Conservation (phyloP, 2,329 filamentous ascomycete genomes). For the Colletotrichum orchidophilum region DNA sequence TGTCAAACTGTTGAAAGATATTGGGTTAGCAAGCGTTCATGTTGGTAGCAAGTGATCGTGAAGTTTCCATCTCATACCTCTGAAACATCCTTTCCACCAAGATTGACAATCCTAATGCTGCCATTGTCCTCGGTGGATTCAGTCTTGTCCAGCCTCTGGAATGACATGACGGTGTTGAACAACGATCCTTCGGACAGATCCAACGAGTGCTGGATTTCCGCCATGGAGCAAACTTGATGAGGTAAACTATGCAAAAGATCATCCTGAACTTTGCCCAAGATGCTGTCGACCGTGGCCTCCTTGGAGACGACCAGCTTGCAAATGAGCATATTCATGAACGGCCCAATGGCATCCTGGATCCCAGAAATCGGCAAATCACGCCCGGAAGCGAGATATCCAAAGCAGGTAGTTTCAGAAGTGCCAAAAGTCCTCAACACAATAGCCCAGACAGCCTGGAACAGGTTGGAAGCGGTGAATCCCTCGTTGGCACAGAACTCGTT, state of each 20-base stretch:
- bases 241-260: conserved; percentile 56
- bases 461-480: too few species aligned
- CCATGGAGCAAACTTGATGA: conserved; percentile 60
- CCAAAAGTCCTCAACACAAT: too few species aligned
- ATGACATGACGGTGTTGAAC: conserved; percentile 46
- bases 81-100: neutral
- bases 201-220: conserved; percentile 52
- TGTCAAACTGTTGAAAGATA: neutral
- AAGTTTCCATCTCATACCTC: neutral
- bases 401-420: too few species aligned
- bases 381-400: conserved; percentile 57
- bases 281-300: conserved; percentile 38
- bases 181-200: conserved; percentile 36
- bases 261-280: conserved; percentile 54
- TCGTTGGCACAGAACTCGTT: too few species aligned
- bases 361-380: conserved; percentile 59
- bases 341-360: conserved; percentile 59
- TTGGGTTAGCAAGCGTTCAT: neutral
- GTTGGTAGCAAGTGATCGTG: neutral
- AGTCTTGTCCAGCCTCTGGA: conserved; percentile 21
- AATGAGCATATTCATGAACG: conserved; percentile 63
- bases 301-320: neutral
- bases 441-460: too few species aligned
- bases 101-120: conserved; percentile 10
- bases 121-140: conserved; percentile 35